Conservation (phyloP, 2,329 filamentous ascomycete species). For the Aspergillus glaucus region DNA sequence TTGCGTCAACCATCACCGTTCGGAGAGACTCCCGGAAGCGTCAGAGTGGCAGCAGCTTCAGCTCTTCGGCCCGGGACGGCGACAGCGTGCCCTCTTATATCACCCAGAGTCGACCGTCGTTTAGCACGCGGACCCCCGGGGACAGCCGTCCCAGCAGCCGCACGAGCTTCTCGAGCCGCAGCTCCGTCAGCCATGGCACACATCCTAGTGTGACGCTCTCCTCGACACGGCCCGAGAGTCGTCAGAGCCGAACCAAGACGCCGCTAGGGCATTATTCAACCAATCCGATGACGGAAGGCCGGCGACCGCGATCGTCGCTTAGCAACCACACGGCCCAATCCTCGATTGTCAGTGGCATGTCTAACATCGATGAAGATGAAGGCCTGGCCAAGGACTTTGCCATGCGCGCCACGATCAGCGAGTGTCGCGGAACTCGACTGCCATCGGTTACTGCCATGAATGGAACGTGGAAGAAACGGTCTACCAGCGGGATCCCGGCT, state of each 20-base stretch:
- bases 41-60: slow-evolving; percentile 37
- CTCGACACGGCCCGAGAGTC: slow-evolving; percentile 57
- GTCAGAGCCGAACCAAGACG: slow-evolving; percentile 59
- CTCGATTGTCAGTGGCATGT: slow-evolving; percentile 51
- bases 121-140: slow-evolving; percentile 37
- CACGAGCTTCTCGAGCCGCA: slow-evolving; percentile 51
- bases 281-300: slow-evolving; percentile 42
- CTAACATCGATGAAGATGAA: slow-evolving; percentile 49
- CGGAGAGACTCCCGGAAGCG: slow-evolving; percentile 40
- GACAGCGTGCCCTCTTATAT: slow-evolving; percentile 31
- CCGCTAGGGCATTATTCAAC: slow-evolving; percentile 53
- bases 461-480: slow-evolving; percentile 41
- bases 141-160: slow-evolving; percentile 68
- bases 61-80: slow-evolving; percentile 32
- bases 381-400: slow-evolving; percentile 41
- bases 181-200: slow-evolving; percentile 36
- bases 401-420: slow-evolving; percentile 18
- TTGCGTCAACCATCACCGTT: slow-evolving; percentile 53
- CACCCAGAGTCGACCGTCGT: slow-evolving; percentile 41
- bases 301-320: slow-evolving; percentile 65
- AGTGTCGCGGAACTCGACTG: slow-evolving; percentile 17
- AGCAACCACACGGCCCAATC: slow-evolving; percentile 53
- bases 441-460: background rate
- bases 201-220: slow-evolving; percentile 29
- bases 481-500: slow-evolving; percentile 42